These are phyloP conservation scores for Penicillium vulpinum DNA, from an alignment of 2,329 filamentous ascomycete genomes.

Conservation along the genomic window DNA sequence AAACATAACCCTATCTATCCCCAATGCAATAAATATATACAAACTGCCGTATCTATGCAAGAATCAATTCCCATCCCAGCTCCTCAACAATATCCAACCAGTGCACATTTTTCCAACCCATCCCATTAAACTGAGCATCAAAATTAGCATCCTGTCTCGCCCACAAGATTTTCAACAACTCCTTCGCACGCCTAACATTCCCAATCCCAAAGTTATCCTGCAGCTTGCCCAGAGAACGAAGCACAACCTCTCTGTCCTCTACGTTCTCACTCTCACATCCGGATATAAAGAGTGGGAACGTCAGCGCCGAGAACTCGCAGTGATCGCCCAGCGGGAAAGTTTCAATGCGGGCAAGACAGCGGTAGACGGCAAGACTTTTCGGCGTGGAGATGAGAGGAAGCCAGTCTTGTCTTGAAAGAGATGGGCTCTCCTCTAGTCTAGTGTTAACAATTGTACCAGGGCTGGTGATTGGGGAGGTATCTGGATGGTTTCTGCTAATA, in stretches of 20 bases:
- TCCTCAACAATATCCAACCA: conserved; percentile 37
- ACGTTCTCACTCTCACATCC: conserved; percentile 33
- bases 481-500: conserved; percentile 19
- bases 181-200: conserved; percentile 36
- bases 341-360: conserved; percentile 29
- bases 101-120: conserved; percentile 18
- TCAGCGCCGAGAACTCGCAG: conserved; percentile 41
- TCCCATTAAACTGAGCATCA: not conserved
- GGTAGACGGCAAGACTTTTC: conserved; percentile 30
- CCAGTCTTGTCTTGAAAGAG: conserved; percentile 4
- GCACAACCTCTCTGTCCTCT: conserved; percentile 27
- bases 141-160: conserved; percentile 18
- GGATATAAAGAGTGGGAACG: conserved; percentile 40
- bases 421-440: not conserved
- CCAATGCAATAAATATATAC: not conserved
- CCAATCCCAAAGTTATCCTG: conserved; percentile 40
- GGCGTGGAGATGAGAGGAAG: conserved; percentile 26
- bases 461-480: not conserved
- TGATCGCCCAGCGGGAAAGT: conserved; percentile 33
- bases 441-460: not conserved
- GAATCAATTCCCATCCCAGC: conserved; percentile 35
- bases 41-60: conserved; percentile 24
- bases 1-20: not conserved
- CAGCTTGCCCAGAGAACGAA: conserved; percentile 29
- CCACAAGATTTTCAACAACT: conserved; percentile 33